Evolutionary conservation across 2,329 filamentous ascomycete species (phyloP), one percentile per base, ranked within the genome.

Genomic region (Penicillium sp.): DNA sequence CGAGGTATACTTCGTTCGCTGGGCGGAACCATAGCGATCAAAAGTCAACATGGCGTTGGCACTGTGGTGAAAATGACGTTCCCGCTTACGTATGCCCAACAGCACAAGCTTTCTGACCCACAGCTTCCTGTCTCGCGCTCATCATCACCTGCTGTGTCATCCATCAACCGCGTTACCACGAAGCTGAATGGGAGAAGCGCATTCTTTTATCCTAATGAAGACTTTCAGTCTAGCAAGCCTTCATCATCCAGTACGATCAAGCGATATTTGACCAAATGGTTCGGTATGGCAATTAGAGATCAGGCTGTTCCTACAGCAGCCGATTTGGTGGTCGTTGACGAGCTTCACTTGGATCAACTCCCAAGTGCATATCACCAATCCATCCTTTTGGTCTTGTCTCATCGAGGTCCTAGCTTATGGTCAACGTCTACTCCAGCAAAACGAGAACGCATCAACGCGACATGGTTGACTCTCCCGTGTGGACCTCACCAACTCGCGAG

Each of bases 1-100:
- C 79, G 81, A 20, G 66, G 76, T 65, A 83, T 89, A 5, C 79
- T 87, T 11, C 78, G 81, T 37, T 80, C 82, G 20, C 73, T 89
- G 0, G 77, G 79, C 12, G 86, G 86, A 0, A 78, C 74, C 4
- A 83, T 89, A 40, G 77, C 82, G 8, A 77, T 88, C 33, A 75
- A 76, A 23, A 83, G 78, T 47, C 75, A 81, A 55, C 72, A 76
- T 6, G 77, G 77, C 2, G 73, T 77, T 33, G 84, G 84, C 2
- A 86, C 84, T 0, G 79, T 79, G 25, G 77, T 84, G 3, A 77
- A 75, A 18, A 76, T 83, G 12, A 74, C 69, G 2, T 59, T 84
- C 1, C 75, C 77, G 5, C 65, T 82, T 12, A 52, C 57, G 2
- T 62, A 65, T 2, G 51, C 55, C 4, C 60, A 65, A 20, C 49